Base-by-base conservation (phyloP, 768 basidiomycete genomes). In the Lactarius hengduanensis region DNA sequence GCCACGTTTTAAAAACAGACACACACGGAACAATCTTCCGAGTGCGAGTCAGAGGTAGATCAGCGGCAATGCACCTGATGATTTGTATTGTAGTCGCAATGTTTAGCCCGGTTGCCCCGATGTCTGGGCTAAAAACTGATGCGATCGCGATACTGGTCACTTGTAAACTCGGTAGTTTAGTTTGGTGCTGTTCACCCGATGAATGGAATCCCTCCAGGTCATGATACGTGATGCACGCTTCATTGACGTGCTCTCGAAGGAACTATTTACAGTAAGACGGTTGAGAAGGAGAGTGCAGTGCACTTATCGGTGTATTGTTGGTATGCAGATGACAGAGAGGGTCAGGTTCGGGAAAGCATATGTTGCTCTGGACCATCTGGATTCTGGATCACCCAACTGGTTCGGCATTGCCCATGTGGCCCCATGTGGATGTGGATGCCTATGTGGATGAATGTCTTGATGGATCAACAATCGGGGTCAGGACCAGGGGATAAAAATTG, bases 51-150 rank as follows among this genome's bases (percentile, higher is more conserved):
- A 64, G 50, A 59, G 22, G 43, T 59, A 4, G 18, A 66, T 66
- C 65, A 66, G 32, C n/a, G 65, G 65, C 65, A 40, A 61, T 66
- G 65, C 61, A 54, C 45, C 50, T n/a, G 28, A 53, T 53, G 50
- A 22, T 15, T 26, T 22, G 22, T 13, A 50, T 22, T 15, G 50
- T 26, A 53, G 47, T 28, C 15, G 50, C 22, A 9, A 53, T 53
- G 50, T 26, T 13, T 26, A 26, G 50, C 6, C 22, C 22, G 26
- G 11, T 53, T 45, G 20, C 43, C 15, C 43, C 20, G 10, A 45
- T 20, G 22, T 22, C 13, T 16, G 50, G 50, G 5, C 50, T 53
- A 26, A n/a, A 53, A 26, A 26, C 50, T 53, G 50, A 53, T 53
- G 50, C 22, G 50, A 53, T 53, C 50, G 22, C 50, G 50, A 26